Percentiles rank a stretch among this genome's conserved stretches.
These are phyloP conservation scores for Coemansia nantahalensis DNA, from an alignment of 192 early-diverging fungal species.

Conservation along the genomic window DNA sequence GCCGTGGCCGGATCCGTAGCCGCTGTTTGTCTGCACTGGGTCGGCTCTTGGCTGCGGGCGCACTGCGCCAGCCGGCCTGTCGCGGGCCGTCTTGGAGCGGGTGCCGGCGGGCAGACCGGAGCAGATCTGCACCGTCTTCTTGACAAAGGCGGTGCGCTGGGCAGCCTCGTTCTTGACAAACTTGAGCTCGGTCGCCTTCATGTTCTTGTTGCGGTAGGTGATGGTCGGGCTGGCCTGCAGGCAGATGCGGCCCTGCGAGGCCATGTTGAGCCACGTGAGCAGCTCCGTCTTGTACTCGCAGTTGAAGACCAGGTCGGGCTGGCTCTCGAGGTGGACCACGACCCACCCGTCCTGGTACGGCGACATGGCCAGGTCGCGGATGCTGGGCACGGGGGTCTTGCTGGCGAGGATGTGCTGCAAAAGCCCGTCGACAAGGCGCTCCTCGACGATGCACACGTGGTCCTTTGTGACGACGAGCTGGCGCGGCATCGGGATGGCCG, in stretches of 20 bases:
- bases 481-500: slow-evolving; percentile 69
- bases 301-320: slow-evolving; percentile 63
- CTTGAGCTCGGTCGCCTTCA: slow-evolving; percentile 69
- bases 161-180: slow-evolving; percentile 67
- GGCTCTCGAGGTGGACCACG: slow-evolving; percentile 57
- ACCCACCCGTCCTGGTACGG: slow-evolving; percentile 73
- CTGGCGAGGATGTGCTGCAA: slow-evolving; percentile 56
- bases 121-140: slow-evolving; percentile 64
- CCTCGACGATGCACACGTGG: slow-evolving; percentile 59
- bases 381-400: slow-evolving; percentile 53
- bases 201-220: slow-evolving; percentile 70
- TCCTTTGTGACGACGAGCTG: slow-evolving; percentile 67
- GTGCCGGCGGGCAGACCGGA: slow-evolving; percentile 63
- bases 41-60: too few species aligned
- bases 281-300: slow-evolving; percentile 75
- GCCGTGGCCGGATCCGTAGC: too few species aligned
- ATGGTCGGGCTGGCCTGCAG: slow-evolving; percentile 60
- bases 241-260: slow-evolving; percentile 57
- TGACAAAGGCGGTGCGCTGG: slow-evolving; percentile 58
- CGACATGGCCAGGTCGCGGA: slow-evolving; percentile 64
- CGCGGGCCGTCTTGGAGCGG: slow-evolving; percentile 22
- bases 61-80: too few species aligned
- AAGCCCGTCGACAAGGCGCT: slow-evolving; percentile 54
- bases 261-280: slow-evolving; percentile 58
- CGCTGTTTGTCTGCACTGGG: too few species aligned